A percentile compares a stretch with the other conserved stretches of the same genome.
Evolutionary conservation across 1,284 basidiomycete species (phyloP).

Genomic region (Sanghuangporus weigelae): DNA sequence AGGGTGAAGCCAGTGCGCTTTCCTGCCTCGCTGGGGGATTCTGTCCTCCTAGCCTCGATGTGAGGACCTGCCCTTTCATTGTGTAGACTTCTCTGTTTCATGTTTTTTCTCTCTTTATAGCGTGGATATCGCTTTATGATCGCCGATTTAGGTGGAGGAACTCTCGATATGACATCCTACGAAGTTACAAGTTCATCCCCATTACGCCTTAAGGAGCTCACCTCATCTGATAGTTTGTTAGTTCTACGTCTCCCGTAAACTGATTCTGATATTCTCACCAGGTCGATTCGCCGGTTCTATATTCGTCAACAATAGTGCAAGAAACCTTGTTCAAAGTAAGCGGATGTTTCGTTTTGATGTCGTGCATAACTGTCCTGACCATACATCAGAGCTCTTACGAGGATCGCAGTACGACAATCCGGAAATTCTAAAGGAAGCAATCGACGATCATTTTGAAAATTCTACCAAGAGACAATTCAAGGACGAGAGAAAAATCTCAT

Average conservation of each 20-base stretch:
- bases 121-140: conserved; percentile 70
- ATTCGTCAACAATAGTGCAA: conserved; percentile 49
- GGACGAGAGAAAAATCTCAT: conserved; percentile 57
- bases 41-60: conserved; percentile 35
- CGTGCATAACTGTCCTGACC: background rate
- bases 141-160: conserved; percentile 74
- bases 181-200: conserved; percentile 62
- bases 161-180: conserved; percentile 73
- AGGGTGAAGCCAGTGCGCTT: conserved; percentile 76
- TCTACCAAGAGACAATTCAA: conserved; percentile 73
- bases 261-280: conserved; percentile 22
- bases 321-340: conserved; percentile 2
- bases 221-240: conserved; percentile 68
- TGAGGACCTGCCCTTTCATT: conserved; percentile 39
- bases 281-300: conserved; percentile 75
- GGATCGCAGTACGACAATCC: conserved; percentile 46
- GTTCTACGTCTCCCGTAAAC: background rate
- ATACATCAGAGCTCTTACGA: conserved; percentile 1
- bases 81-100: background rate
- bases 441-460: conserved; percentile 66
- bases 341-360: too few relatives aligned
- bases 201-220: conserved; percentile 73
- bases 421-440: conserved; percentile 60
- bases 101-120: background rate
- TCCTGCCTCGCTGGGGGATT: conserved; percentile 36